Percentiles rank a stretch among this genome's conserved stretches.
Conservation (phyloP, 345 rosid genomes). For the sweet orange (Citrus sinensis) region DVS_A1.0 CM039167.1:7906001-7906500, state of each 20-base stretch:
- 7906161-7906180: constrained; percentile 86
- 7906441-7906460: constrained; percentile 55
- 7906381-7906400: too few relatives aligned
- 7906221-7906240: constrained; percentile 82
- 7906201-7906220: constrained; percentile 82
- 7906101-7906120: neutral
- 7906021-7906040: neutral
- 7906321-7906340: neutral
- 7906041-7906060: neutral
- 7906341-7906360: neutral
- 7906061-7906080: neutral
- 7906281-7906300: neutral
- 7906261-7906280: constrained; percentile 67
- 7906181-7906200: constrained; percentile 81
- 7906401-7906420: too few relatives aligned
- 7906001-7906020: neutral
- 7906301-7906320: neutral
- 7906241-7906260: constrained; percentile 50
- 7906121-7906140: constrained; percentile 9
- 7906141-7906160: constrained; percentile 58
- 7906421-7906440: constrained; percentile 6
- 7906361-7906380: neutral
- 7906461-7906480: constrained; percentile 71
- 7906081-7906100: neutral
- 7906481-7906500: constrained; percentile 88